Percentiles rank a stretch among this genome's conserved stretches.
Evolutionary conservation across 345 rosid genomes (phyloP).

Genomic region (Rhizophora mangle): DNA sequence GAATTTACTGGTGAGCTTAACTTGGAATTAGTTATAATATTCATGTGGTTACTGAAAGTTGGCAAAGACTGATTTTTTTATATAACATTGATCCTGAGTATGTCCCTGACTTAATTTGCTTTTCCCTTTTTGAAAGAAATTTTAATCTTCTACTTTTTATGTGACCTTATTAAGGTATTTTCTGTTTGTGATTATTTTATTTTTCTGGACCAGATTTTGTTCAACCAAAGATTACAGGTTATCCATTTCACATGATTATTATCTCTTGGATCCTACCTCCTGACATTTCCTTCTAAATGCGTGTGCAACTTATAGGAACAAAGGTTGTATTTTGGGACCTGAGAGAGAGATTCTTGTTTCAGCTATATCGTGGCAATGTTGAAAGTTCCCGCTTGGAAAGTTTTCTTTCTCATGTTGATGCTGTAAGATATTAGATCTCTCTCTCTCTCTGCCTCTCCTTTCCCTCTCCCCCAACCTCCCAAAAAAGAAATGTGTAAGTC

Average conservation of each 20-base stretch:
- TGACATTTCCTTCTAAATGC: not conserved
- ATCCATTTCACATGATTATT: too few species aligned
- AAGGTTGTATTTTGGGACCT: conserved; percentile 89
- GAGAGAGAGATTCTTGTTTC: conserved; percentile 63
- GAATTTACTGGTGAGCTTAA: conserved; percentile 64
- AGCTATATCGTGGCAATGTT: conserved; percentile 65
- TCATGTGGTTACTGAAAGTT: not conserved
- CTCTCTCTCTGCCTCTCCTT: not conserved
- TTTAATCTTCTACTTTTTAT: not conserved
- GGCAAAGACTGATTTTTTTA: not conserved
- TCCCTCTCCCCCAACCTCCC: not conserved
- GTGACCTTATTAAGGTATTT: not conserved
- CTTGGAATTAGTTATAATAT: not conserved
- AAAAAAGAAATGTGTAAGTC: not conserved
- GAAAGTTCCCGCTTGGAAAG: conserved; percentile 76
- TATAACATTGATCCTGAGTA: not conserved
- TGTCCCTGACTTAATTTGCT: not conserved
- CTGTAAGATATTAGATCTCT: conserved; percentile 44
- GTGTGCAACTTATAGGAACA: conserved; percentile 52
- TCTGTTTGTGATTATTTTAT: not conserved
- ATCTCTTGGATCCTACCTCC: too few species aligned
- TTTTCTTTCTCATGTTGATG: conserved; percentile 68
- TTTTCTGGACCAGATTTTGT: not conserved
- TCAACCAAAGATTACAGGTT: too few species aligned
- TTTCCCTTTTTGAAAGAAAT: not conserved